Percentiles rank a stretch among this genome's conserved stretches.
phyloP scores from a whole-genome alignment of 2,329 filamentous ascomycete genomes.

The Paraphaeosphaeria sporulosa region DNA sequence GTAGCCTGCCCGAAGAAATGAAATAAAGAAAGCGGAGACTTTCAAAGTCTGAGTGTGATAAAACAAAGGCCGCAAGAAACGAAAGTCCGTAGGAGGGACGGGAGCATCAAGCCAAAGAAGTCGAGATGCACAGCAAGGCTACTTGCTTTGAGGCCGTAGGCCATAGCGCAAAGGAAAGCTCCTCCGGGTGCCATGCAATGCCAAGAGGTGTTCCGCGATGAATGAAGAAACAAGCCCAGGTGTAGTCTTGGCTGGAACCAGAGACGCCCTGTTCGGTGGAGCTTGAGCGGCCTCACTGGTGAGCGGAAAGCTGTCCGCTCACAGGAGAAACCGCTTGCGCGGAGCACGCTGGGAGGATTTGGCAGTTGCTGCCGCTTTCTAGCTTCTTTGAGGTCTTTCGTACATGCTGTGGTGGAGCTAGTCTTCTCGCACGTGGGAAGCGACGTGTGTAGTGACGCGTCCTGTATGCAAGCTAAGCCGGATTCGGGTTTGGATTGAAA shows the following conservation, averaged over 20 bases:
- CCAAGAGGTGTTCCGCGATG: conserved; percentile 9
- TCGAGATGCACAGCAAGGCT: conserved; percentile 2
- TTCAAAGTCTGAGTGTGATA: conserved; percentile 19
- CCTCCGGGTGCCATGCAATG: background rate
- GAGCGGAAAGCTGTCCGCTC: conserved; percentile 10
- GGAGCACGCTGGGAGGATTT: background rate
- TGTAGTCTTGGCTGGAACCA: conserved; percentile 28
- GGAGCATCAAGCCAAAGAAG: conserved; percentile 17
- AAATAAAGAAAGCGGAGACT: conserved; percentile 19
- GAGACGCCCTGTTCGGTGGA: conserved; percentile 21
- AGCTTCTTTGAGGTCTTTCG: background rate
- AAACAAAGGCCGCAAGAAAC: conserved; percentile 19
- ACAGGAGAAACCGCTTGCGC: background rate
- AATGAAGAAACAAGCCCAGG: conserved; percentile 8
- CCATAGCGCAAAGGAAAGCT: conserved; percentile 1
- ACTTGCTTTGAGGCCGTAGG: conserved; percentile 3
- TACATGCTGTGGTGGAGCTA: background rate
- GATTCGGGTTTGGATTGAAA: background rate
- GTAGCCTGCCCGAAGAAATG: conserved; percentile 21
- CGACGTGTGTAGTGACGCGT: conserved; percentile 10
- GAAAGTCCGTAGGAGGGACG: background rate
- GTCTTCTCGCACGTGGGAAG: background rate
- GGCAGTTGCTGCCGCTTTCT: background rate
- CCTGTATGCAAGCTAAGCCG: conserved; percentile 1
- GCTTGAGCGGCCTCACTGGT: conserved; percentile 16